These are phyloP conservation scores for Escallonia rubra DNA, from an alignment of 129 eudicot genomes.

Conservation along the genomic window DNA sequence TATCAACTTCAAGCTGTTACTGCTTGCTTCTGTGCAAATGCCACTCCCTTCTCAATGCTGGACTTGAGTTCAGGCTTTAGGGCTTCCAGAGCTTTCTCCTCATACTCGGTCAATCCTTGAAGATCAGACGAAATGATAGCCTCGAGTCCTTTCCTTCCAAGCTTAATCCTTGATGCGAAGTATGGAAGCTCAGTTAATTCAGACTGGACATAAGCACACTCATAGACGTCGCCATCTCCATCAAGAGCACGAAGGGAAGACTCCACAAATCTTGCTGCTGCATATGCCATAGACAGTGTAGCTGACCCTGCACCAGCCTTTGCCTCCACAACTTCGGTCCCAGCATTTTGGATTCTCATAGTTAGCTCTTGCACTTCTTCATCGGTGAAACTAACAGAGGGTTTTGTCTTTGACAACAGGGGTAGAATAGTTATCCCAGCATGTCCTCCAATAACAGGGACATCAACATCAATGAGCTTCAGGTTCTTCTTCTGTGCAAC, in stretches of 20 bases:
- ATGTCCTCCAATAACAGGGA: constrained; percentile 84
- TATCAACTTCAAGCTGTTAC: constrained; percentile 40
- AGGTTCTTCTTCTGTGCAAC: constrained; percentile 74
- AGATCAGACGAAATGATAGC: constrained; percentile 56
- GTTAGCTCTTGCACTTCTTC: constrained; percentile 76
- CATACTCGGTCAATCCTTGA: constrained; percentile 67
- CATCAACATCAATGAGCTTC: constrained; percentile 75
- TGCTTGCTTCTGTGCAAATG: constrained; percentile 53
- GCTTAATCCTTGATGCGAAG: constrained; percentile 79
- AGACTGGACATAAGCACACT: constrained; percentile 68
- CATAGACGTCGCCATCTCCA: constrained; percentile 72
- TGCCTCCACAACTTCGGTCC: constrained; percentile 86
- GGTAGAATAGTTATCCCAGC: constrained; percentile 84
- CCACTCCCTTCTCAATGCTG: constrained; percentile 73
- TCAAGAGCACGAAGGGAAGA: constrained; percentile 84
- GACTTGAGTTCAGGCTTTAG: constrained; percentile 68
- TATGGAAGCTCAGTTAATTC: constrained; percentile 73
- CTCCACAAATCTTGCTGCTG: constrained; percentile 88
- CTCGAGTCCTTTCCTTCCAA: constrained; percentile 70
- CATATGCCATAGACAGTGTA: constrained; percentile 86
- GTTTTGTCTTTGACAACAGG: constrained; percentile 67
- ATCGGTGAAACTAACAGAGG: constrained; percentile 51
- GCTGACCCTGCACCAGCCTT: constrained; percentile 94
- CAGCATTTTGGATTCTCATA: constrained; percentile 80
- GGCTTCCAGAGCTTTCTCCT: constrained; percentile 64